Percentiles rank a stretch among this genome's conserved stretches.
Evolutionary conservation across 768 basidiomycete genomes (phyloP).

Genomic region (Neoboletus magnificus): DNA sequence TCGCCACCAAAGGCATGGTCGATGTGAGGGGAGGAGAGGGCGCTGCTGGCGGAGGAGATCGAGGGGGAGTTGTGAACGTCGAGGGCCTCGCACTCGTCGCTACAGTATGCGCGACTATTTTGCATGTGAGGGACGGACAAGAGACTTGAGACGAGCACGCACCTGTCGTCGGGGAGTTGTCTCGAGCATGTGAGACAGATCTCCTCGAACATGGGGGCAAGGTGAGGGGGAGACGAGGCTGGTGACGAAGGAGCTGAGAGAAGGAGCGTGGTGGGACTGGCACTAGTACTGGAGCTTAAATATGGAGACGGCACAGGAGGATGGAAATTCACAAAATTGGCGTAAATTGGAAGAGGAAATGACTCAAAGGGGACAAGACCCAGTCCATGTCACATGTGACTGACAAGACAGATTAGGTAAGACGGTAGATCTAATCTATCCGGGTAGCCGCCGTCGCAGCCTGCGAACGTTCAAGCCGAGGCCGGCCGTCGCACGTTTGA

Average conservation of each 20-base stretch:
- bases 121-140: slow-evolving; percentile 17
- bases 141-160: slow-evolving; percentile 27
- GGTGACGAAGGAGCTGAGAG: slow-evolving; percentile 16
- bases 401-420: background rate
- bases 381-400: slow-evolving; percentile 26
- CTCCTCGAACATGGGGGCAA: slow-evolving; percentile 68
- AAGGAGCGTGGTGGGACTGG: slow-evolving; percentile 13
- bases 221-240: slow-evolving; percentile 1
- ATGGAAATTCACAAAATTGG: slow-evolving; percentile 36
- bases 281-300: slow-evolving; percentile 27
- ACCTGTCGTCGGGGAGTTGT: slow-evolving; percentile 62
- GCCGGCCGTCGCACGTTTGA: background rate
- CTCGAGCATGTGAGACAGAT: slow-evolving; percentile 71
- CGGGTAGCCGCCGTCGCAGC: too few relatives aligned
- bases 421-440: slow-evolving; percentile 13
- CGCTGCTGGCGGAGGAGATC: slow-evolving; percentile 61
- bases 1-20: slow-evolving; percentile 53
- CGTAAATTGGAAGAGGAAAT: slow-evolving; percentile 29
- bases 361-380: slow-evolving; percentile 33
- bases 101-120: slow-evolving; percentile 66
- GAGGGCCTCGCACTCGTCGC: slow-evolving; percentile 58
- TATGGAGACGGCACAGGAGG: slow-evolving; percentile 37
- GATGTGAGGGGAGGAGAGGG: slow-evolving; percentile 65
- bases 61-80: slow-evolving; percentile 63
- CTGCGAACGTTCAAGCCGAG: too few relatives aligned